These are phyloP conservation scores for Balansia obtecta DNA, from an alignment of 2,329 filamentous ascomycete species.

Conservation along the genomic window DNA sequence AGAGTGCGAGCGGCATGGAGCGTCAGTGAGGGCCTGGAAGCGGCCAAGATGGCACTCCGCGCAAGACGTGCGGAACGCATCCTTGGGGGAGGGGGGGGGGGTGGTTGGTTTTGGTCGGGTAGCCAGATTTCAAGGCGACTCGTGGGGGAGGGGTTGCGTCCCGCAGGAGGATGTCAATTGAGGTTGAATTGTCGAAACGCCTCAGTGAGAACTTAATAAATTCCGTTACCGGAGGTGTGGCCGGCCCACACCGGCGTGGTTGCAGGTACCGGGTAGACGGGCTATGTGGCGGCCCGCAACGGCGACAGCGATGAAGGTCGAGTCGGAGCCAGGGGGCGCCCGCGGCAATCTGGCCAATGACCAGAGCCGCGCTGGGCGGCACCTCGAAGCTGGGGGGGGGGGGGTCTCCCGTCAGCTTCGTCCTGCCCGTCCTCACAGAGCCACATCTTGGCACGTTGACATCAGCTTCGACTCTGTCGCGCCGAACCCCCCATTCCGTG, in stretches of 20 bases:
- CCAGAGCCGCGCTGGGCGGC: background rate
- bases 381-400: background rate
- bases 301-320: no score
- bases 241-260: background rate
- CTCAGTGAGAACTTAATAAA: background rate
- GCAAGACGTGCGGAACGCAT: slow-evolving; percentile 21
- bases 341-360: slow-evolving; percentile 1
- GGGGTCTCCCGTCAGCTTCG: background rate
- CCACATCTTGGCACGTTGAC: background rate
- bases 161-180: background rate
- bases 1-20: slow-evolving; percentile 17
- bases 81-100: slow-evolving; percentile 1
- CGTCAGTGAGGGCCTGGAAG: slow-evolving; percentile 23
- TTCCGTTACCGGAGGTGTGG: slow-evolving; percentile 7
- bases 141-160: background rate
- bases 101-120: no score
- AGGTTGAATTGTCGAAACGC: background rate
- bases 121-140: background rate
- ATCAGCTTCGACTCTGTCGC: background rate
- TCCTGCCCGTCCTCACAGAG: background rate
- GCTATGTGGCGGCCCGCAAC: background rate
- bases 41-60: slow-evolving; percentile 22
- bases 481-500: background rate
- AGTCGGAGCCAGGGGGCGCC: background rate
- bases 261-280: background rate